Evolutionary conservation across 2,329 filamentous ascomycete species (phyloP).

Genomic region (Aspergillus udagawae): DNA sequence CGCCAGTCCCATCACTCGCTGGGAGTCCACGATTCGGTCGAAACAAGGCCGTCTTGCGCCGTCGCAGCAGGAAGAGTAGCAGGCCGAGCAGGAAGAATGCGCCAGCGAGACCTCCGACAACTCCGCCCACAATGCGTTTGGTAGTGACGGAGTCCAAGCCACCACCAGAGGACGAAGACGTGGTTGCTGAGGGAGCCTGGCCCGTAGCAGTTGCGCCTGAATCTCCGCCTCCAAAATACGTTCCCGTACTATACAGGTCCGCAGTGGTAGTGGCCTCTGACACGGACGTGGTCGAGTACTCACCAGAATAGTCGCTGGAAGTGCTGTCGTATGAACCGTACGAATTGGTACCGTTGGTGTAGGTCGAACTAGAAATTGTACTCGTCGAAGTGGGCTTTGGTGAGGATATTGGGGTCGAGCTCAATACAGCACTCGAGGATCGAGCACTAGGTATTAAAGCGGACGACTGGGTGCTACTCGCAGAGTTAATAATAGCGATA

Average conservation of each 20-base stretch:
- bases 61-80: constrained; percentile 39
- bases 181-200: constrained; percentile 3
- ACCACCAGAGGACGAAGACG: constrained; percentile 10
- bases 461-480: background rate
- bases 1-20: constrained; percentile 18
- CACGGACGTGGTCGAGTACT: constrained; percentile 4
- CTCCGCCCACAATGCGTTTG: constrained; percentile 57
- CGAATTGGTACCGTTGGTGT: background rate
- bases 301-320: background rate
- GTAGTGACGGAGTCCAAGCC: constrained; percentile 24
- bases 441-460: background rate
- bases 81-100: constrained; percentile 48
- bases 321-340: background rate
- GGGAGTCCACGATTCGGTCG: constrained; percentile 20
- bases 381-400: constrained; percentile 4
- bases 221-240: constrained; percentile 10
- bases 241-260: constrained; percentile 1
- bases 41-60: constrained; percentile 44
- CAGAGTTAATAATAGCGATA: constrained; percentile 1
- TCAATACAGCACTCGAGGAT: background rate
- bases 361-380: background rate
- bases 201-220: constrained; percentile 5
- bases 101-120: constrained; percentile 60
- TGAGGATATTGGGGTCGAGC: background rate
- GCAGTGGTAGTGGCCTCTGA: background rate